Evolutionary conservation across 1,284 basidiomycete genomes (phyloP).

Genomic region (Ustilago curta): DNA sequence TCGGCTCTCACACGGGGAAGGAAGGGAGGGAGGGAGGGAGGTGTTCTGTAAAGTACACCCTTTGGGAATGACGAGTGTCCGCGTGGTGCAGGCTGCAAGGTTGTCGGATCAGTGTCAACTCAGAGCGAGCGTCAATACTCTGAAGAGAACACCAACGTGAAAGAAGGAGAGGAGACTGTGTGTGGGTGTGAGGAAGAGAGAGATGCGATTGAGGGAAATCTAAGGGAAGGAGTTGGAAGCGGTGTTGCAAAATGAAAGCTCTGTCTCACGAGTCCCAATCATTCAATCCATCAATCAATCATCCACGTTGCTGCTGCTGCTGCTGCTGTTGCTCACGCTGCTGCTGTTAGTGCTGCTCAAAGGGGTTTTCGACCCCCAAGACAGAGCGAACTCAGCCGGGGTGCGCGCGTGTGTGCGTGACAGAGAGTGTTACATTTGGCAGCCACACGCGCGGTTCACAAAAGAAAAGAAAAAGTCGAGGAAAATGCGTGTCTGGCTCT

Average conservation of each 20-base stretch:
- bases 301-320: no score
- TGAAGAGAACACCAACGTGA: no score
- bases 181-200: neutral
- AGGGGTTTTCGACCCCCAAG: neutral
- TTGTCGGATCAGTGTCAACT: no score
- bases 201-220: neutral
- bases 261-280: neutral
- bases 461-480: neutral
- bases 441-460: slow-evolving; percentile 1
- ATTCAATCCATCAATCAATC: no score
- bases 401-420: neutral
- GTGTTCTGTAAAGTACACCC: neutral
- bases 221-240: slow-evolving; percentile 8
- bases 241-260: slow-evolving; percentile 11
- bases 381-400: neutral
- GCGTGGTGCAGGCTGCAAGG: neutral
- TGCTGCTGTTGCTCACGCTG: no score
- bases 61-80: slow-evolving; percentile 1
- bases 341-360: no score
- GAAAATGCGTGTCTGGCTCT: neutral
- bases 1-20: no score
- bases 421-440: slow-evolving; percentile 1
- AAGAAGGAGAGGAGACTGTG: neutral
- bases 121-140: no score
- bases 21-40: no score